Base-by-base conservation (phyloP, 495 filamentous ascomycete genomes). In the Penicillium longicatenatum region DNA sequence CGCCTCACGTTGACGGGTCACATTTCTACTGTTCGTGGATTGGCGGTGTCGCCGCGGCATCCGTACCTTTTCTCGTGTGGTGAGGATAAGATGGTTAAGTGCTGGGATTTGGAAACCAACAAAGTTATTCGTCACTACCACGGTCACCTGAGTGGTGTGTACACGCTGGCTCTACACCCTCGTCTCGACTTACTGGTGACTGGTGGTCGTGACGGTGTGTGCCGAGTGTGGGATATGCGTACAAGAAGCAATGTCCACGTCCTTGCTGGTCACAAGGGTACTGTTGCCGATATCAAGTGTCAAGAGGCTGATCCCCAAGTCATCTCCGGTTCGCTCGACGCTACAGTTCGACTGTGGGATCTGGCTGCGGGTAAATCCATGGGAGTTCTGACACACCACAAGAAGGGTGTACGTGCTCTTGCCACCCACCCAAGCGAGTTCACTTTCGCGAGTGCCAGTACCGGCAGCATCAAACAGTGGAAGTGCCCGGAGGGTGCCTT, bases 81-180 rank as follows among this genome's bases (percentile, higher is more conserved):
- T 50, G 95, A 99, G 73, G 95, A 99, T 71, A 99, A 99, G 82
- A 97, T 96, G 92, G 95, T 99, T 35, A 98, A 98, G 75, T 98
- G 95, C 77, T 99, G 95, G 95, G 95, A 99, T 77, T 73, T 99
- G 63, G 95, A 99, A 70, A 94, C 91, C 8, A 99, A 99, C 72
- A 96, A 96, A 74, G 95, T 99, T 53, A 99, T 99, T 64, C 84
- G 94, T 31, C 93, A 99, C 72, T 98, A 98, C 73, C 95, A 99
- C 75, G 95, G 95, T 17, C 95, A 99, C 75, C 79, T 99, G 4
- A 95, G 90, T 59, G 95, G 95, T 62, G 95, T 99, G 5, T 98
- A 98, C 75, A 91, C 93, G 1, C 79, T 99, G 4, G 82, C 87
- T 2, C 78, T 98, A 3, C 95, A 99, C 65, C 95, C 95, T 8